Percentiles rank a stretch among this genome's conserved stretches.
Evolutionary conservation across 2,329 filamentous ascomycete genomes (phyloP).

Genomic region (Neopestalotiopsis sp.): DNA sequence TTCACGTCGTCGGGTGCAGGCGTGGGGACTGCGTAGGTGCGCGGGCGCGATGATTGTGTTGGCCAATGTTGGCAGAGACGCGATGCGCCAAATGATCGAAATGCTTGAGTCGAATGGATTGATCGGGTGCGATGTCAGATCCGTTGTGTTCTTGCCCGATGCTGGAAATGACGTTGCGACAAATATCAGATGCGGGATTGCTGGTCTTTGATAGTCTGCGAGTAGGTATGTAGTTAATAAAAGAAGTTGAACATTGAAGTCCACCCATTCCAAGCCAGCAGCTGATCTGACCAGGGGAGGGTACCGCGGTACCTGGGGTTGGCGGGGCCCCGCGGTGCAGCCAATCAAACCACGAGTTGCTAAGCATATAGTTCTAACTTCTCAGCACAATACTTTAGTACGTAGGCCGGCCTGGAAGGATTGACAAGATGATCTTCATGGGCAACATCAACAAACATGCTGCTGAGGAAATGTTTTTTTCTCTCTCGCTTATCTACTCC

Average conservation of each 20-base stretch:
- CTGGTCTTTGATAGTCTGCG: not conserved
- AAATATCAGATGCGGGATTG: not conserved
- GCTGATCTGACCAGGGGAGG: not conserved
- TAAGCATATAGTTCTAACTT: not conserved
- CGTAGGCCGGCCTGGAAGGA: conserved; percentile 59
- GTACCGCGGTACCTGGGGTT: not conserved
- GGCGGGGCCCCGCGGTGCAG: not conserved
- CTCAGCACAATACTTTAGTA: no score
- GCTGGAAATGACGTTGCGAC: not conserved
- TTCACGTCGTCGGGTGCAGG: not conserved
- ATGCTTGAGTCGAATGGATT: not conserved
- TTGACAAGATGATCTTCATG: conserved; percentile 71
- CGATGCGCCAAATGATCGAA: not conserved
- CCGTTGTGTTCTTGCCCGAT: not conserved
- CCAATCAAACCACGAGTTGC: not conserved
- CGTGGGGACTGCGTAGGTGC: not conserved
- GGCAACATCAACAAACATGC: conserved; percentile 42
- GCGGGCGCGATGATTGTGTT: not conserved
- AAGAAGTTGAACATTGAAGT: not conserved
- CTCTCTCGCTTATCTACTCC: no score
- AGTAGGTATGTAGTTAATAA: not conserved
- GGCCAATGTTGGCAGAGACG: not conserved
- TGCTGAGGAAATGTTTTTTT: conserved; percentile 30
- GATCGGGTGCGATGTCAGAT: no score
- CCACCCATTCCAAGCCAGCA: not conserved